Base-by-base conservation (phyloP, 2,329 filamentous ascomycete species). In the Teratosphaeria viscida region DNA sequence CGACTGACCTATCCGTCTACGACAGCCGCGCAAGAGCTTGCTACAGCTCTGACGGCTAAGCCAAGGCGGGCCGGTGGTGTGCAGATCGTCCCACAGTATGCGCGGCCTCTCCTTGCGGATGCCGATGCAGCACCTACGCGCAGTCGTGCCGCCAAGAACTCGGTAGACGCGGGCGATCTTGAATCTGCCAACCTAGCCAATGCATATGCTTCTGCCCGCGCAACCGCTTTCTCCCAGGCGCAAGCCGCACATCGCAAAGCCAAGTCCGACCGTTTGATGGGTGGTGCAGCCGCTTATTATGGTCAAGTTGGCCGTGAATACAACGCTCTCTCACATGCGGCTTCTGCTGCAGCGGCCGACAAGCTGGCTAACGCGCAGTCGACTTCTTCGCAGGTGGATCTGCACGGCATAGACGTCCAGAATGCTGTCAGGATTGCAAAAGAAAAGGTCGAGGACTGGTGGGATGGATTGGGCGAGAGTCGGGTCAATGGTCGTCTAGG, bases 361-460 rank as follows among this genome's bases (percentile, higher is more conserved):
- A 74, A 81, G 0, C 78, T 87, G 3, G 92, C 92, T 1, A 79
- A 85, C 11, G 70, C 75, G 10, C 87, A 91, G 69, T 92, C 89
- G 56, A 62, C 62, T 0, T 61, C 71, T 1, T 78, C 74, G 1
- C 76, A 80, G 23, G 78, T 95, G 7, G 92, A 97, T 72, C 77
- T 97, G 29, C 92, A 97, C 71, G 90, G 90, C 5, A 84, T 96
- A 5, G 85, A 81, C 53, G 91, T 96, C 1, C 79, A 85, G 55
- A 89, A 95, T 71, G 92, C 88, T 1, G 85, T 91, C 34, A 80
- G 89, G 2, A 96, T 96, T 64, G 85, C 89, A 1, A 81, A 82
- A 34, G 80, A 85, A 54, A 81, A 80, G 43, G 86, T 88, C 0
- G 79, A 82, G 64, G 71, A 71, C 10, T 97, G 92, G 92, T 96